phyloP scores from a whole-genome alignment of 2,329 filamentous ascomycete genomes.

The Fusarium brachygibbosum region DNA sequence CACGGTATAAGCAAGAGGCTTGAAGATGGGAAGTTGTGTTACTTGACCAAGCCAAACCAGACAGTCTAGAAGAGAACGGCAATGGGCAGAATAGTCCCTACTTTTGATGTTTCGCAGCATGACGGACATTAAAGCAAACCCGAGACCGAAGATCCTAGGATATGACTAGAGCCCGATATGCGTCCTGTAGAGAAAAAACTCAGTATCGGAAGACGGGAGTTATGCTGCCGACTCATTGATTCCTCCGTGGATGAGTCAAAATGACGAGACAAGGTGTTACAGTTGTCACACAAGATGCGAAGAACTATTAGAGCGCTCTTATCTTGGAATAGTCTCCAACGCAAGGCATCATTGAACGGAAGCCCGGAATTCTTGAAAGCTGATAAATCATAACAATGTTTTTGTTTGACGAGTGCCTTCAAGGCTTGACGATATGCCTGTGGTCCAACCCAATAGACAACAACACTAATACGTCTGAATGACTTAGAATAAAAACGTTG shows the following conservation, averaged over 20 bases:
- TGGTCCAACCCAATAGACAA: not conserved
- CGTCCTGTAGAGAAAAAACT: not conserved
- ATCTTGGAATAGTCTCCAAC: not conserved
- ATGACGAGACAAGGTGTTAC: conserved; percentile 33
- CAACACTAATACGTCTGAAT: not conserved
- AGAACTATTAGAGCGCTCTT: conserved; percentile 9
- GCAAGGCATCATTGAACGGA: conserved; percentile 8
- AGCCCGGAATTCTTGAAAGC: conserved; percentile 10
- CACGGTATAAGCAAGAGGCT: conserved; percentile 25
- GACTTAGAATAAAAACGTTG: not conserved
- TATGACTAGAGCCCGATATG: not conserved
- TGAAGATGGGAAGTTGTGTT: conserved; percentile 18
- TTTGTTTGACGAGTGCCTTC: conserved; percentile 1
- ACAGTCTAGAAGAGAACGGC: conserved; percentile 5
- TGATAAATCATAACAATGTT: conserved; percentile 6
- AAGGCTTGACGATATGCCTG: not conserved
- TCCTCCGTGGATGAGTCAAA: conserved; percentile 16
- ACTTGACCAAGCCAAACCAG: conserved; percentile 9
- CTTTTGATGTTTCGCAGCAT: conserved; percentile 32
- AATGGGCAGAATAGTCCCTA: conserved; percentile 15
- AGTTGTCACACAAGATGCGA: conserved; percentile 19
- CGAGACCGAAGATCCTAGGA: conserved; percentile 30
- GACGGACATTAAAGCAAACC: conserved; percentile 34
- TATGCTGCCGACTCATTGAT: not conserved
- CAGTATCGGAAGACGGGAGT: not conserved